Evolutionary conservation across 2,329 filamentous ascomycete genomes (phyloP).

Genomic region (Colletotrichum sp.): DNA sequence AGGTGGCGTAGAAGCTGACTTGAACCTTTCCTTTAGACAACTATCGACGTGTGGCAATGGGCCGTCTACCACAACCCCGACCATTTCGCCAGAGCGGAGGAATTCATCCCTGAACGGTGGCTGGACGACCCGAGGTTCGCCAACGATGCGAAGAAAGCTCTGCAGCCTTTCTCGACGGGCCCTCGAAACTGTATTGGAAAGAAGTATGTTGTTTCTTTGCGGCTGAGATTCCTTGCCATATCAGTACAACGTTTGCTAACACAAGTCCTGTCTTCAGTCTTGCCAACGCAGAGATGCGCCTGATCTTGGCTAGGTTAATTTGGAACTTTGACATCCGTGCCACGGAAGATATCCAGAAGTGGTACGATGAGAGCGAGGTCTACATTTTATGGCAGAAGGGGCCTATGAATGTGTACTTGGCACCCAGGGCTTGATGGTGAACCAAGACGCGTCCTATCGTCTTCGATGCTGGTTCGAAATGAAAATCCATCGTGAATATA

Average conservation of each 20-base stretch:
- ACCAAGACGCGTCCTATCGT: neutral
- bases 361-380: neutral
- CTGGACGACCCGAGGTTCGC: neutral
- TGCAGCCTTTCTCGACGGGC: neutral
- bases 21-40: neutral
- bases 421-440: neutral
- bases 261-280: neutral
- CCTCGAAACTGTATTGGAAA: neutral
- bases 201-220: neutral
- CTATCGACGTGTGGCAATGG: neutral
- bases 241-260: neutral
- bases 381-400: neutral
- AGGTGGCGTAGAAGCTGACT: accelerated
- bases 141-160: neutral
- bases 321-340: neutral
- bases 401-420: neutral
- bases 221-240: too few species aligned
- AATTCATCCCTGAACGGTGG: neutral
- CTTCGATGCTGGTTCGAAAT: neutral
- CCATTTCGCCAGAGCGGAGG: neutral
- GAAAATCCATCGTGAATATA: neutral
- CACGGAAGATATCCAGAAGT: neutral
- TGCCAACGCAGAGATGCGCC: neutral
- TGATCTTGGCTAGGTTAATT: neutral
- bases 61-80: neutral